These are phyloP conservation scores for Sporothrix phasma DNA, from an alignment of 2,329 filamentous ascomycete species.

Conservation along the genomic window DNA sequence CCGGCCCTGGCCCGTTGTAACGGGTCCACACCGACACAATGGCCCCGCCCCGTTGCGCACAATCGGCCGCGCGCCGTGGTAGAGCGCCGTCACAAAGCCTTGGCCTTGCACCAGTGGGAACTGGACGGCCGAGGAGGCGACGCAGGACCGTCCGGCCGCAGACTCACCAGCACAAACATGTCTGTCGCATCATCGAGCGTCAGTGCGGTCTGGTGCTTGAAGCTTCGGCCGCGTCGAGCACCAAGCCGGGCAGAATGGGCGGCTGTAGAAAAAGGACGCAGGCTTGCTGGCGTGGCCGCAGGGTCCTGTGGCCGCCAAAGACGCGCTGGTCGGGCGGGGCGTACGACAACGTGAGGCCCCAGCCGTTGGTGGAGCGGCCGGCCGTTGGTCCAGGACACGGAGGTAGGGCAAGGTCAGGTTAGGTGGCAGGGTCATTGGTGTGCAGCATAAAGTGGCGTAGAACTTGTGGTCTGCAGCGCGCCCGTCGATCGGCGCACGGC, in stretches of 20 bases:
- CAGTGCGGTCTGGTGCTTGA: constrained; percentile 50
- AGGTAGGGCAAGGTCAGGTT: constrained; percentile 70
- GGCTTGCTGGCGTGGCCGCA: constrained; percentile 11
- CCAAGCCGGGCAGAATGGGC: constrained; percentile 68
- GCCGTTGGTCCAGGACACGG: constrained; percentile 57
- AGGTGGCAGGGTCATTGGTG: constrained; percentile 57
- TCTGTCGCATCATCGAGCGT: constrained; percentile 45
- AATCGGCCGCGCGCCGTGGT: constrained; percentile 57
- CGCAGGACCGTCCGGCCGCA: constrained; percentile 39
- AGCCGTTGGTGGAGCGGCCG: constrained; percentile 53
- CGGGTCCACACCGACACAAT: constrained; percentile 7
- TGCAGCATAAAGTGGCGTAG: constrained; percentile 69
- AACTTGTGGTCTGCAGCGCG: constrained; percentile 66
- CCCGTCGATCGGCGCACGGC: constrained; percentile 24
- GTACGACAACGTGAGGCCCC: constrained; percentile 70
- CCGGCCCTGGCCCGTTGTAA: neutral
- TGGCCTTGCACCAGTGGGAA: constrained; percentile 86
- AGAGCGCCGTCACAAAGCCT: constrained; percentile 73
- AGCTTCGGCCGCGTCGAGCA: constrained; percentile 69
- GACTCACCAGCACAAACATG: constrained; percentile 56
- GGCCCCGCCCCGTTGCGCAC: constrained; percentile 55
- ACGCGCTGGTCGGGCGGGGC: constrained; percentile 57
- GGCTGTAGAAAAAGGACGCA: constrained; percentile 63
- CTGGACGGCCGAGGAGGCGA: constrained; percentile 51
- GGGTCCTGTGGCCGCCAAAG: constrained; percentile 43